phyloP scores from a whole-genome alignment of 192 early-diverging fungal genomes.

The Kappamyces sp. region DNA sequence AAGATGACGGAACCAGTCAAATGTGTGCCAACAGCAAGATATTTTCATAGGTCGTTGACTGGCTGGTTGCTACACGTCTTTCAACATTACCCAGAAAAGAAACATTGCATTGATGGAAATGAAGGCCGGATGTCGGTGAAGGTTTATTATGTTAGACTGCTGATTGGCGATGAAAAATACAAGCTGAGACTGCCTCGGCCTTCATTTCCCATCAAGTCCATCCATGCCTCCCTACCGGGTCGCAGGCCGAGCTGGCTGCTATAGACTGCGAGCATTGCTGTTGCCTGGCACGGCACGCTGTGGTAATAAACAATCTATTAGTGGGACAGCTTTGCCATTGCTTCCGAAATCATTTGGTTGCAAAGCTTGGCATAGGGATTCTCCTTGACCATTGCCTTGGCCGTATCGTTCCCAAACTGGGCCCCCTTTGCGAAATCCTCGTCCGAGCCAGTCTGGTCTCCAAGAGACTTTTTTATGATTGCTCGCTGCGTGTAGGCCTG shows the following conservation, averaged over 20 bases:
- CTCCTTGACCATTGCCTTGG: constrained; percentile 48
- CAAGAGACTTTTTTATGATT: constrained; percentile 38
- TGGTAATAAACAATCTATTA: too few species aligned
- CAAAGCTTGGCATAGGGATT: constrained; percentile 73
- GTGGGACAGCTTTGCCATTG: constrained; percentile 38
- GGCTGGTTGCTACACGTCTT: constrained; percentile 5
- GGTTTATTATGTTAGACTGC: too few species aligned
- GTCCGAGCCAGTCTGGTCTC: constrained; percentile 46
- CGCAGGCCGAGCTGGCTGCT: too few species aligned
- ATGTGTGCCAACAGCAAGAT: background rate
- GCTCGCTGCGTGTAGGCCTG: constrained; percentile 63
- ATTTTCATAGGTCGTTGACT: constrained; percentile 10
- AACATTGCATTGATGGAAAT: too few species aligned
- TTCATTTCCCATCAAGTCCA: too few species aligned
- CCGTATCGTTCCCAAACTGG: constrained; percentile 54
- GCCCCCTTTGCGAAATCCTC: constrained; percentile 54
- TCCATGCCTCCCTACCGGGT: too few species aligned
- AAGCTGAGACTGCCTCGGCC: too few species aligned
- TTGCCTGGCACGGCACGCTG: too few species aligned
- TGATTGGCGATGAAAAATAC: too few species aligned
- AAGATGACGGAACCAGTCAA: constrained; percentile 6
- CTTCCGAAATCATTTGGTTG: constrained; percentile 50
- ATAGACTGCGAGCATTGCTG: too few species aligned
- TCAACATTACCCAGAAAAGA: constrained; percentile 9
- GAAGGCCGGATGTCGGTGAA: too few species aligned